phyloP scores from a whole-genome alignment of 2,329 filamentous ascomycete species.

The Endoconidiophora laricicola region DNA sequence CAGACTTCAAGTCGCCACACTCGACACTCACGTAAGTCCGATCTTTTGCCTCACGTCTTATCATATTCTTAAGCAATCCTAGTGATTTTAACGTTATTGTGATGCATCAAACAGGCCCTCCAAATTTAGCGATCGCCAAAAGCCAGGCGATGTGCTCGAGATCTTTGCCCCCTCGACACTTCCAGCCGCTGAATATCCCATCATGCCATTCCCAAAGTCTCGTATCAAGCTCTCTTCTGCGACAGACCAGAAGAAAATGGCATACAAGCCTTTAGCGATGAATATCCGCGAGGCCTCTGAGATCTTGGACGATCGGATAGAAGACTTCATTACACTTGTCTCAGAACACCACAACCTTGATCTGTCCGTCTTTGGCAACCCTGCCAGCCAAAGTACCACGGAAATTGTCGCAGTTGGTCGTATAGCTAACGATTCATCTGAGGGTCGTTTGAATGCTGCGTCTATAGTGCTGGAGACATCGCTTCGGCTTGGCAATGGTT shows the following conservation, averaged over 20 bases:
- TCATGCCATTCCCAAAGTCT: slow-evolving; percentile 54
- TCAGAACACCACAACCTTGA: slow-evolving; percentile 61
- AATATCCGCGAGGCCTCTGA: slow-evolving; percentile 84
- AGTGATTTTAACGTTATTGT: not conserved
- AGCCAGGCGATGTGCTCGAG: slow-evolving; percentile 69
- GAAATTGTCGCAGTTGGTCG: slow-evolving; percentile 83
- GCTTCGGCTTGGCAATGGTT: slow-evolving; percentile 63
- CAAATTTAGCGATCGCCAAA: slow-evolving; percentile 58
- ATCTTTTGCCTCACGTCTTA: not conserved
- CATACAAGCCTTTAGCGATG: slow-evolving; percentile 87
- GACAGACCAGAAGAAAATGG: slow-evolving; percentile 79
- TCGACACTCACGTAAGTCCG: slow-evolving; percentile 5
- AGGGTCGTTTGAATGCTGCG: slow-evolving; percentile 71
- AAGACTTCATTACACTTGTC: slow-evolving; percentile 64
- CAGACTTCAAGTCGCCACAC: slow-evolving; percentile 22
- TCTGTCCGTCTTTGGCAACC: slow-evolving; percentile 70
- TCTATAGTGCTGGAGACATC: slow-evolving; percentile 83
- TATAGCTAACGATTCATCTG: slow-evolving; percentile 74
- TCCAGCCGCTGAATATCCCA: slow-evolving; percentile 46
- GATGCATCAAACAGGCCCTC: slow-evolving; percentile 26
- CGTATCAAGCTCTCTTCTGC: slow-evolving; percentile 74
- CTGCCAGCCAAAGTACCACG: slow-evolving; percentile 65
- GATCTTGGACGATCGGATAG: slow-evolving; percentile 86
- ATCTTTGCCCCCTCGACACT: slow-evolving; percentile 51
- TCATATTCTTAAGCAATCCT: not conserved